These are phyloP conservation scores for Apiotrichum gamsii DNA, from an alignment of 1,284 basidiomycete genomes.

Conservation along the genomic window DNA sequence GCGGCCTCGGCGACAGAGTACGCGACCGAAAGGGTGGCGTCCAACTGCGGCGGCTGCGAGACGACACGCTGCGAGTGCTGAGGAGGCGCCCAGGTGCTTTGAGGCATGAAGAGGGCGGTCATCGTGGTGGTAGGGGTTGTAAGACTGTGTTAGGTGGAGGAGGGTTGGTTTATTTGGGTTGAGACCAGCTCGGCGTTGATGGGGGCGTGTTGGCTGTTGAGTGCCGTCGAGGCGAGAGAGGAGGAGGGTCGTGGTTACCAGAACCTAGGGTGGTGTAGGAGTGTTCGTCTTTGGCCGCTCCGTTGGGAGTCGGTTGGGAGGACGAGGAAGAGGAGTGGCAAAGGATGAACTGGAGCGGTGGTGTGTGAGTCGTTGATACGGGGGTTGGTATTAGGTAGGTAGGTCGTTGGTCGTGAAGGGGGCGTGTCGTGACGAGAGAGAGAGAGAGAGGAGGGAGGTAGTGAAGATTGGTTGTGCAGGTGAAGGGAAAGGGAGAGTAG, in stretches of 20 bases:
- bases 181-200: slow-evolving; percentile 10
- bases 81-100: slow-evolving; percentile 1
- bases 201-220: not conserved
- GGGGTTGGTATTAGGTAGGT: no score
- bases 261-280: slow-evolving; percentile 7
- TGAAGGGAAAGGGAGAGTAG: no score
- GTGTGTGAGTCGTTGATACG: no score
- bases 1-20: slow-evolving; percentile 43
- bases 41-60: slow-evolving; percentile 12
- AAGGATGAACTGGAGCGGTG: not conserved
- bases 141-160: not conserved
- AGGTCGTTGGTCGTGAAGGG: no score
- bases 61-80: slow-evolving; percentile 15
- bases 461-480: no score
- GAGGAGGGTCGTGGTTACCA: no score
- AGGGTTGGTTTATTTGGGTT: not conserved
- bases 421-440: not conserved
- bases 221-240: slow-evolving; percentile 17
- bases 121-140: slow-evolving; percentile 3
- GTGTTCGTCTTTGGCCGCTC: no score
- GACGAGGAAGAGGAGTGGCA: not conserved
- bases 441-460: not conserved
- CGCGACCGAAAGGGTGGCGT: slow-evolving; percentile 28
- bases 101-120: slow-evolving; percentile 18
- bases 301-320: not conserved